Conservation (phyloP, 495 filamentous ascomycete species). For the Penicillium pulvis region DNA sequence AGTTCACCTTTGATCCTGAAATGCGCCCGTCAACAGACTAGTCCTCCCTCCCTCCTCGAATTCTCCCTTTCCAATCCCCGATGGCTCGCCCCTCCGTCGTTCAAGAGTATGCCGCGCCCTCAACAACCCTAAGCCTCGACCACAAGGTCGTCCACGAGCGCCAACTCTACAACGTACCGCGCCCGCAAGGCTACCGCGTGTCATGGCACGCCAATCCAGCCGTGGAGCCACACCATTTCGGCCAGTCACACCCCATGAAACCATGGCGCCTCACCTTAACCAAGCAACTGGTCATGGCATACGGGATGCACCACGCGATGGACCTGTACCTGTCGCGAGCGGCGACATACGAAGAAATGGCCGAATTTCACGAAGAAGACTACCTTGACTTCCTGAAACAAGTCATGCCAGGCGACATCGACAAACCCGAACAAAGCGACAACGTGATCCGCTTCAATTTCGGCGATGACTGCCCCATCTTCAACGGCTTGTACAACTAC, state of each 20-base stretch:
- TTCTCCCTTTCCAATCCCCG: conserved; percentile 9
- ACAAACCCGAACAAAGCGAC: conserved; percentile 45
- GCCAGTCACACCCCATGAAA: conserved; percentile 95
- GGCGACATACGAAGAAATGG: conserved; percentile 85
- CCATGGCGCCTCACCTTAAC: conserved; percentile 95
- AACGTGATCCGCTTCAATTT: conserved; percentile 68
- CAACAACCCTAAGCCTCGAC: conserved; percentile 63
- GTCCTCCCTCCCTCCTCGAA: conserved; percentile 1
- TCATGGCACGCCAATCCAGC: conserved; percentile 96
- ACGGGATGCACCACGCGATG: conserved; percentile 96
- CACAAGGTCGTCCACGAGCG: conserved; percentile 67
- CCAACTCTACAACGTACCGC: conserved; percentile 70
- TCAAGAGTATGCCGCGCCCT: conserved; percentile 66
- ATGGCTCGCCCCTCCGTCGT: conserved; percentile 61
- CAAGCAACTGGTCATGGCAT: conserved; percentile 88
- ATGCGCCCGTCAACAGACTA: conserved; percentile 13
- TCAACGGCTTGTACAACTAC: conserved; percentile 94
- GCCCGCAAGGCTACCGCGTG: conserved; percentile 85
- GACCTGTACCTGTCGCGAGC: conserved; percentile 81
- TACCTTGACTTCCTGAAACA: conserved; percentile 81
- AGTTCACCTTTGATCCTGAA: conserved; percentile 15
- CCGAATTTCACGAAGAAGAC: conserved; percentile 81
- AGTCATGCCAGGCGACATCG: conserved; percentile 48
- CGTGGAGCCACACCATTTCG: conserved; percentile 95
- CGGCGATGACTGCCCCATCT: conserved; percentile 94